Percentiles rank a stretch among this genome's conserved stretches.
Conservation (phyloP, 345 rosid species). For the Eucalyptus curtisii region DNA sequence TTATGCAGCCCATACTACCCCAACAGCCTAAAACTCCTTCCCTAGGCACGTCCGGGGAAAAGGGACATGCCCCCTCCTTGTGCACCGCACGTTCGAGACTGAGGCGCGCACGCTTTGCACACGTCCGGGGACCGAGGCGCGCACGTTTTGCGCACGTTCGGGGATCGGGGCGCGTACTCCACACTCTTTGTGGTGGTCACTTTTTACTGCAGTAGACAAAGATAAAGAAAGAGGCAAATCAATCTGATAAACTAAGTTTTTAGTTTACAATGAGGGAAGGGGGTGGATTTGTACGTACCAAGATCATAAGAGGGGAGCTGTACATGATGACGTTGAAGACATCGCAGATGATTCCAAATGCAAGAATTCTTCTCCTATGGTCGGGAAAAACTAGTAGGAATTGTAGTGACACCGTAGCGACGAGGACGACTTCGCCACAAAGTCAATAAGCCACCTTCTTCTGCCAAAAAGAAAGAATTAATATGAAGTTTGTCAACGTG, state of each 20-base stretch:
- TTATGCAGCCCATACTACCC: no score
- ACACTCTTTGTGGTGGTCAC: constrained; percentile 41
- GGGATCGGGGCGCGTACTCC: constrained; percentile 21
- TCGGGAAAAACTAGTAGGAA: constrained; percentile 1
- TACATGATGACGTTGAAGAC: constrained; percentile 29
- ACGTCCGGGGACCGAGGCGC: constrained; percentile 1
- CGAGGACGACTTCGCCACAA: not conserved
- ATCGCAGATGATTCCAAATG: constrained; percentile 11
- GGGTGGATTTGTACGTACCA: not conserved
- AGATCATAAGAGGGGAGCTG: constrained; percentile 12
- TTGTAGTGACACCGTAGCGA: not conserved
- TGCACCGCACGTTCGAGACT: no score
- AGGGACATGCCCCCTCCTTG: no score
- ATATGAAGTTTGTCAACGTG: not conserved
- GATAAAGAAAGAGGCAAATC: not conserved
- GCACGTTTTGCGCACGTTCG: no score
- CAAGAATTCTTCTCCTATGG: not conserved
- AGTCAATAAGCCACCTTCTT: constrained; percentile 1
- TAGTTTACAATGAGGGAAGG: not conserved
- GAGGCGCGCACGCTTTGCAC: no score
- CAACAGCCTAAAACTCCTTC: no score
- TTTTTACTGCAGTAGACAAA: constrained; percentile 5
- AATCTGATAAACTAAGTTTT: not conserved
- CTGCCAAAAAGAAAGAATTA: not conserved
- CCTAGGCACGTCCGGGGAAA: no score